Conservation (phyloP, 768 basidiomycete species). For the Hemileccinum rubropunctum region DNA sequence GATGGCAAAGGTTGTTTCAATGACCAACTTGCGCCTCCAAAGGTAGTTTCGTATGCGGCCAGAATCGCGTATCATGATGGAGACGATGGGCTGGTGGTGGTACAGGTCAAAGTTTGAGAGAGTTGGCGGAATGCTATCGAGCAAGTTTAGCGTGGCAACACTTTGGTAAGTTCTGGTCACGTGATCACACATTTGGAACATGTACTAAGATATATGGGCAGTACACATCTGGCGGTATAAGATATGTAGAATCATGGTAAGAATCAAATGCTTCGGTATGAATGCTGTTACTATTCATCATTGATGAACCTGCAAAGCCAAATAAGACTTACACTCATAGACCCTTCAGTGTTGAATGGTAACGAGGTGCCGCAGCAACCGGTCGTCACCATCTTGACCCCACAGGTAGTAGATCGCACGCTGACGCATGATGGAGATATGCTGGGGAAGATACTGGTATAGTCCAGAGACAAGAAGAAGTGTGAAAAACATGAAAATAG, state of each 20-base stretch:
- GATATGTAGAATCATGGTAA: constrained; percentile 10
- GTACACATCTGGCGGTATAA: constrained; percentile 17
- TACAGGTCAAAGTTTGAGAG: background rate
- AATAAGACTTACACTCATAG: constrained; percentile 23
- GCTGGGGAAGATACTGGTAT: constrained; percentile 58
- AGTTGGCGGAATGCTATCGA: background rate
- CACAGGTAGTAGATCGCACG: constrained; percentile 64
- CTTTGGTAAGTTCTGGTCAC: background rate
- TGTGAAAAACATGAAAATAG: constrained; percentile 39
- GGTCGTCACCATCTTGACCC: constrained; percentile 47
- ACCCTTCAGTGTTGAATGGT: constrained; percentile 28
- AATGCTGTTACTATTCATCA: constrained; percentile 11
- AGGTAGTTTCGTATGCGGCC: constrained; percentile 32
- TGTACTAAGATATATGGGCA: constrained; percentile 8
- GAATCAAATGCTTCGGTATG: constrained; percentile 2
- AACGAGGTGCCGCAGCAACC: constrained; percentile 28
- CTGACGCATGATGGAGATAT: constrained; percentile 50
- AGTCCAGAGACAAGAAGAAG: constrained; percentile 50
- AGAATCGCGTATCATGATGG: constrained; percentile 10
- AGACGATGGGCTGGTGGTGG: background rate
- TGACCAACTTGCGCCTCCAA: constrained; percentile 53
- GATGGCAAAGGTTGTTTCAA: constrained; percentile 60
- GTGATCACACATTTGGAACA: background rate
- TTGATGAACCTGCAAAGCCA: background rate
- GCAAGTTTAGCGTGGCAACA: constrained; percentile 4